Evolutionary conservation across 192 early-diverging fungal species (phyloP).

Genomic region (Rhizoclosmatium globosum): DNA sequence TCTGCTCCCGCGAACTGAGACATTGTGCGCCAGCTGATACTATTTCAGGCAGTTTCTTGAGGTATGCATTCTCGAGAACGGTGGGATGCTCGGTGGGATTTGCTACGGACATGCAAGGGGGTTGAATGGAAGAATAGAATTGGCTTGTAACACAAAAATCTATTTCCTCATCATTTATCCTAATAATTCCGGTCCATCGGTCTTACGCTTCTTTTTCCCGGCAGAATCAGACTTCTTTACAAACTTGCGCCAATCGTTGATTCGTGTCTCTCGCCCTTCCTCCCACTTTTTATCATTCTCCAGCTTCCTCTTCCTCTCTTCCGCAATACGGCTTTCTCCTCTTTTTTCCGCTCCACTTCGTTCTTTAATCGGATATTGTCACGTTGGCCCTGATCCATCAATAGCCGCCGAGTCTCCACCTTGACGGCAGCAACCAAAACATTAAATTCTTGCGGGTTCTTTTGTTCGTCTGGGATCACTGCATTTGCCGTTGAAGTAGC

Average conservation of each 20-base stretch:
- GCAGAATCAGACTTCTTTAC: slow-evolving; percentile 51
- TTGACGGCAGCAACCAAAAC: slow-evolving; percentile 40
- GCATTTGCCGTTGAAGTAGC: neutral
- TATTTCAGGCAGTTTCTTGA: too few species aligned
- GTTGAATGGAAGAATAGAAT: too few species aligned
- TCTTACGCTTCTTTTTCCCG: slow-evolving; percentile 53
- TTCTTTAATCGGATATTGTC: slow-evolving; percentile 53
- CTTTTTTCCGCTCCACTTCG: slow-evolving; percentile 54
- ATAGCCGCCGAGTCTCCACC: slow-evolving; percentile 47
- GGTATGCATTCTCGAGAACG: too few species aligned
- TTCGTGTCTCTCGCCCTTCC: slow-evolving; percentile 56
- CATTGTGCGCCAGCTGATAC: too few species aligned
- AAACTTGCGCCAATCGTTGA: slow-evolving; percentile 60
- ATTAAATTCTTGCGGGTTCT: slow-evolving; percentile 24
- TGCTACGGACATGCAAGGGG: too few species aligned
- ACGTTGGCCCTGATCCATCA: slow-evolving; percentile 43
- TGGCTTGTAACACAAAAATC: too few species aligned
- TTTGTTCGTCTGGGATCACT: neutral
- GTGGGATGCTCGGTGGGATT: too few species aligned
- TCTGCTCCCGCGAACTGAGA: too few species aligned
- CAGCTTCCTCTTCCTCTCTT: slow-evolving; percentile 53
- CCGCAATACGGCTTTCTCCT: slow-evolving; percentile 43
- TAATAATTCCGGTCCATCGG: slow-evolving; percentile 27
- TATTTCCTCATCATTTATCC: slow-evolving; percentile 14
- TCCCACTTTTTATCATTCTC: slow-evolving; percentile 62